phyloP scores from a whole-genome alignment of 2,329 filamentous ascomycete genomes.

The Ascochyta fabae region DNA sequence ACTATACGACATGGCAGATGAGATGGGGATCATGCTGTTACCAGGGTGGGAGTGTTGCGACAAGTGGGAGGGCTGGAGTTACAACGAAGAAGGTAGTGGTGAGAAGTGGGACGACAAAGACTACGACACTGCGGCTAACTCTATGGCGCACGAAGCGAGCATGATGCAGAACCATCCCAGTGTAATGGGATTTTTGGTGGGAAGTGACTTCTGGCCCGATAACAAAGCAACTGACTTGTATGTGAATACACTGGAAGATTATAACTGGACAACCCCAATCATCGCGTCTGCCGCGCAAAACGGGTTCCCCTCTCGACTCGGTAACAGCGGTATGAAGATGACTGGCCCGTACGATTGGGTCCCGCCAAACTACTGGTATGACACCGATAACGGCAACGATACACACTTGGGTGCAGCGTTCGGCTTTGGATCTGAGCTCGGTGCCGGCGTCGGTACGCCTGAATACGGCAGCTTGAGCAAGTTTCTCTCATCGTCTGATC shows the following conservation, averaged over 20 bases:
- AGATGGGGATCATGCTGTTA: slow-evolving; percentile 66
- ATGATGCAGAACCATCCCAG: slow-evolving; percentile 68
- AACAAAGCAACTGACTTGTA: slow-evolving; percentile 63
- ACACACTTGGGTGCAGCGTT: slow-evolving; percentile 63
- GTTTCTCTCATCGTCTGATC: slow-evolving; percentile 60
- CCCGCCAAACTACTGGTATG: slow-evolving; percentile 69
- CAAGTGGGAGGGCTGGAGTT: slow-evolving; percentile 70
- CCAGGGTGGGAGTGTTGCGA: slow-evolving; percentile 72
- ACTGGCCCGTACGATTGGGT: slow-evolving; percentile 71
- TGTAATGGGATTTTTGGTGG: slow-evolving; percentile 64
- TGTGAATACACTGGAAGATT: slow-evolving; percentile 56
- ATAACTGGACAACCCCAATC: slow-evolving; percentile 64
- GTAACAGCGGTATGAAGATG: slow-evolving; percentile 69
- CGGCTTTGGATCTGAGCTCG: slow-evolving; percentile 69
- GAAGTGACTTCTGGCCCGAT: slow-evolving; percentile 70
- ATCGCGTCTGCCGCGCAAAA: slow-evolving; percentile 64
- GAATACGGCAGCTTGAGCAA: slow-evolving; percentile 60
- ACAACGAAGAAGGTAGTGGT: slow-evolving; percentile 61
- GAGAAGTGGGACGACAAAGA: slow-evolving; percentile 60
- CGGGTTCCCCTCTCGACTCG: slow-evolving; percentile 60
- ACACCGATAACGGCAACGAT: slow-evolving; percentile 54
- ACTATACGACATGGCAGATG: slow-evolving; percentile 65
- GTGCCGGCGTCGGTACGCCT: slow-evolving; percentile 68
- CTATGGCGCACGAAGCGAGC: slow-evolving; percentile 65
- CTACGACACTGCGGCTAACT: slow-evolving; percentile 61